Conservation (phyloP, 73 alveolate genomes). For the Tetrahymena malaccensis region DNA sequence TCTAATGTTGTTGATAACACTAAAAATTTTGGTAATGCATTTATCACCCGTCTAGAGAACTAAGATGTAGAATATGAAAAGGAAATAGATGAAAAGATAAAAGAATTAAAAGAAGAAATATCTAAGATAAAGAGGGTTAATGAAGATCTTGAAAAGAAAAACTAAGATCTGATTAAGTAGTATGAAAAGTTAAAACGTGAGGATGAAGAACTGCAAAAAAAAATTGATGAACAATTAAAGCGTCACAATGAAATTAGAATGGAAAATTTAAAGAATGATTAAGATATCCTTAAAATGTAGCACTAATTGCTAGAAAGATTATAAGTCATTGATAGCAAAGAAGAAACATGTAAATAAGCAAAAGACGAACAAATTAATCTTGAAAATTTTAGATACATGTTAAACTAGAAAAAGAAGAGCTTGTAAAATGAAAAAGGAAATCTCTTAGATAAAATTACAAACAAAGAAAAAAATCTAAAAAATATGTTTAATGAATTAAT, state of each 20-base stretch:
- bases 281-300: slow-evolving; percentile 34
- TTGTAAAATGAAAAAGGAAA: slow-evolving; percentile 13
- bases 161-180: background rate
- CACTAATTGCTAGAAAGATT: slow-evolving; percentile 36
- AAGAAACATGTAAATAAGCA: slow-evolving; percentile 39
- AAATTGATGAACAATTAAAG: slow-evolving; percentile 6
- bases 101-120: slow-evolving; percentile 29
- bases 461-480: slow-evolving; percentile 33
- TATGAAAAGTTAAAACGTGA: slow-evolving; percentile 27
- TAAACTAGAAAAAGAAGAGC: slow-evolving; percentile 27
- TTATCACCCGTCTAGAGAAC: slow-evolving; percentile 29
- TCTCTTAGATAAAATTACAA: slow-evolving; percentile 23
- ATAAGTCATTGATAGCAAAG: slow-evolving; percentile 37
- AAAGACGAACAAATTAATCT: slow-evolving; percentile 38
- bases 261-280: slow-evolving; percentile 37
- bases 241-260: slow-evolving; percentile 26
- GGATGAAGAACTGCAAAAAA: slow-evolving; percentile 9
- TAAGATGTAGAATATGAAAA: slow-evolving; percentile 42
- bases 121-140: slow-evolving; percentile 21
- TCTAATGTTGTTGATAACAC: slow-evolving; percentile 40
- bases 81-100: slow-evolving; percentile 36
- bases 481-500: slow-evolving; percentile 36
- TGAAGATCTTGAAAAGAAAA: slow-evolving; percentile 27
- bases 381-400: slow-evolving; percentile 38
- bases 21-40: slow-evolving; percentile 39